Base-by-base conservation (phyloP, 148 eudicot species). In the Rhododendron henanense region DNA sequence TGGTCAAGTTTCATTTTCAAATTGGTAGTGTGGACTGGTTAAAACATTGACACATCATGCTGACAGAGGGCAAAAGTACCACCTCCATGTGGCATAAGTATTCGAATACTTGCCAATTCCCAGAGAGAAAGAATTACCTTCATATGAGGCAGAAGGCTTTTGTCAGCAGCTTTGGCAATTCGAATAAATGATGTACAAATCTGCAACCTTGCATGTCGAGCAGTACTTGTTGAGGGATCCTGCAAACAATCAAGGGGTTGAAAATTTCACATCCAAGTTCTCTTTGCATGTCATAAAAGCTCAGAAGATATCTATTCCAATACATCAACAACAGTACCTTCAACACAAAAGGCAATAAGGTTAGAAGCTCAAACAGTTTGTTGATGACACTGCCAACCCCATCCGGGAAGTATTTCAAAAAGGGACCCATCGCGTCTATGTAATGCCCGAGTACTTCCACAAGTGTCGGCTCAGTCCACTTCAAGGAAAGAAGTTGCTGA, bases 131-230 rank as follows among this genome's bases (percentile, higher is more conserved):
- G 35, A 65, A 59, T 89, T 85, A 97, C 99, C 98, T 94, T 97
- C 98, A 97, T 95, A 89, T 97, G 99, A 91, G 98, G 99, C 86
- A 97, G 91, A 82, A 97, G 89, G 89, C 94, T 92, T 89, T 92
- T 91, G 81, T 92, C 94, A 79, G 96, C 98, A 88, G 96, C 90
- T 92, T 93, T 97, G 83, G 99, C 98, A 82, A 97, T 90, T 89
- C 99, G 94, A 82, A 97, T 96, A 89, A 97, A 97, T 88, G 99
- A 93, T 87, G 99, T 93, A 83, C 99, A 97, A 45, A 97, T 93
- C 92, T 97, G 99, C 88, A 97, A 90, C 90, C 99, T 91, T 83
- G 99, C 99, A 92, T 96, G 96, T 35, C 98, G 95, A 59, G 98
- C 89, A 83, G 92, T 85, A 81, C 94, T 94, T 86, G 98, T 93